phyloP scores from a whole-genome alignment of 2,329 filamentous ascomycete species.

The Fusarium dlaminii region DNA sequence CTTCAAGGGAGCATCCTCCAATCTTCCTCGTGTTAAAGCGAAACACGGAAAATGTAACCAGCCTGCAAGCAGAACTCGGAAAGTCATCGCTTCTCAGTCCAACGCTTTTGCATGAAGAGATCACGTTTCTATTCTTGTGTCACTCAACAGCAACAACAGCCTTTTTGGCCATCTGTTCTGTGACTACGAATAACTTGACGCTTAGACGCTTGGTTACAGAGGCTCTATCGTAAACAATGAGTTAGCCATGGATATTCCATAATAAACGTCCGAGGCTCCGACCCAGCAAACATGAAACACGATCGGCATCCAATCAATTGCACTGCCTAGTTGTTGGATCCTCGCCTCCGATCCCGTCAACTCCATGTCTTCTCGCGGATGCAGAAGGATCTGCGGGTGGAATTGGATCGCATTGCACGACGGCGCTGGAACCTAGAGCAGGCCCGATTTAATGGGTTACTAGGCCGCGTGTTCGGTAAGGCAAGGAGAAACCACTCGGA shows the following conservation, averaged over 20 bases:
- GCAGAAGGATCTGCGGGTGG: slow-evolving; percentile 36
- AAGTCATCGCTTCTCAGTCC: neutral
- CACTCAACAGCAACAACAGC: slow-evolving; percentile 2
- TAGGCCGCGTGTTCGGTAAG: slow-evolving; percentile 30
- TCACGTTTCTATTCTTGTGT: slow-evolving; percentile 20
- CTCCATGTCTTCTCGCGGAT: slow-evolving; percentile 22
- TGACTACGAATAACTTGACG: slow-evolving; percentile 8
- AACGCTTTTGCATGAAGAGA: neutral
- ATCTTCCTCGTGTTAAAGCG: neutral
- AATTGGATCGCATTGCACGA: slow-evolving; percentile 24
- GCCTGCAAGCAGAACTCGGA: neutral
- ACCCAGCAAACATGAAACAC: slow-evolving; percentile 27
- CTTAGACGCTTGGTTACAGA: neutral
- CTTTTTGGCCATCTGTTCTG: neutral
- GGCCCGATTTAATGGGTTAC: slow-evolving; percentile 30
- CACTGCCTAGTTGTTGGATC: slow-evolving; percentile 5
- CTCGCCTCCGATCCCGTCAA: slow-evolving; percentile 18
- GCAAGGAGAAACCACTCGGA: neutral
- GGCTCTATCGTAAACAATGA: neutral
- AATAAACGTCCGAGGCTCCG: slow-evolving; percentile 17
- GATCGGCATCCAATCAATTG: slow-evolving; percentile 29
- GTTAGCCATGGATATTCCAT: neutral
- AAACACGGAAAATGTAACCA: slow-evolving; percentile 11
- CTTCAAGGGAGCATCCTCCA: neutral
- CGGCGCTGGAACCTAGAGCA: slow-evolving; percentile 1